Conservation (phyloP, 805 yeast genomes). For the Nakazawaea ishiwadae region DNA sequence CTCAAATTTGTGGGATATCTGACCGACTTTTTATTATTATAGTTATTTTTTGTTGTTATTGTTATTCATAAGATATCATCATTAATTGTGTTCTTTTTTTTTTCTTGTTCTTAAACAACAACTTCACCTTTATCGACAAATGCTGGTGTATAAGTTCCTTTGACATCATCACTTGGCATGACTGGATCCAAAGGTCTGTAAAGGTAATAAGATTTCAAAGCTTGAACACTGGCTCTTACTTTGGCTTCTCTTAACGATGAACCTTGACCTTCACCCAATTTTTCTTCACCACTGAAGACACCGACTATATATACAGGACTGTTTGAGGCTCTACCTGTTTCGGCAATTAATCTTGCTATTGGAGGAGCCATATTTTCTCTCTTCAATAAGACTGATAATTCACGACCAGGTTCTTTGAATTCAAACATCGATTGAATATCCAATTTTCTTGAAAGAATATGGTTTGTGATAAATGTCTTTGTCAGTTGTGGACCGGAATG, state of each 20-base stretch:
- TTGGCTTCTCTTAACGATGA: conserved; percentile 86
- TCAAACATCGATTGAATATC: conserved; percentile 71
- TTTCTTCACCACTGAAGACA: conserved; percentile 75
- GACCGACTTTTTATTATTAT: too few species aligned
- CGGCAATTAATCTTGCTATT: conserved; percentile 78
- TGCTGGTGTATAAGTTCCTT: conserved; percentile 27
- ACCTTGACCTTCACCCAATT: conserved; percentile 94
- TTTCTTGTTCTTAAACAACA: conserved; percentile 16
- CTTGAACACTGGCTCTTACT: conserved; percentile 85
- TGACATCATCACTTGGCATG: conserved; percentile 52
- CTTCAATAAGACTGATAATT: conserved; percentile 70
- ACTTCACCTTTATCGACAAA: conserved; percentile 31
- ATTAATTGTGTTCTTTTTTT: not conserved
- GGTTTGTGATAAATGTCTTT: conserved; percentile 63
- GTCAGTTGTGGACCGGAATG: conserved; percentile 64
- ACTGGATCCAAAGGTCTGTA: conserved; percentile 71
- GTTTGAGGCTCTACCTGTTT: conserved; percentile 83
- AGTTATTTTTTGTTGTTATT: too few species aligned
- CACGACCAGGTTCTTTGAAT: conserved; percentile 83
- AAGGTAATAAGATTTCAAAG: conserved; percentile 87
- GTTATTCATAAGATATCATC: too few species aligned
- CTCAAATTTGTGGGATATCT: too few species aligned
- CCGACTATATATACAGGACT: conserved; percentile 90
- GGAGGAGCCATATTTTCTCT: conserved; percentile 74
- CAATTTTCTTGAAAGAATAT: conserved; percentile 78